phyloP scores from a whole-genome alignment of 75 land plant genomes.

The Adiantum capillusveneris region DNA sequence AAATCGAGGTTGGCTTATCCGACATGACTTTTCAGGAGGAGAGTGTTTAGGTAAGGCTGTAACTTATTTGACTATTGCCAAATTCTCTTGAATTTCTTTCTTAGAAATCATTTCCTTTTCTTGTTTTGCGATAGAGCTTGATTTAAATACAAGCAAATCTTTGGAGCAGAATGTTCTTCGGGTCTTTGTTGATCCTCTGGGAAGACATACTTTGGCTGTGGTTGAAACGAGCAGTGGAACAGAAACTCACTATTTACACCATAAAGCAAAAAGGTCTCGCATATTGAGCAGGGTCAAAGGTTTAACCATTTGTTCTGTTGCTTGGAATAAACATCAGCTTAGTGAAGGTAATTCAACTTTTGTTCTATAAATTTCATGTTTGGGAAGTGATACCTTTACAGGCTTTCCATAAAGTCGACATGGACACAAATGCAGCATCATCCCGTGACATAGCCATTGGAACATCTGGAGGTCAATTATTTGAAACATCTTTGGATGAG shows the following conservation, averaged over 20 bases:
- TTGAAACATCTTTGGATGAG: slow-evolving; percentile 81
- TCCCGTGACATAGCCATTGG: slow-evolving; percentile 83
- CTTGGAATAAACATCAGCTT: slow-evolving; percentile 85
- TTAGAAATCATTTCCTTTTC: slow-evolving; percentile 4
- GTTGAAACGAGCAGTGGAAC: slow-evolving; percentile 47
- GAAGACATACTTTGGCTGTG: slow-evolving; percentile 77
- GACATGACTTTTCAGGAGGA: slow-evolving; percentile 74
- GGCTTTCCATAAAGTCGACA: background rate
- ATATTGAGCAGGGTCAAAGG: slow-evolving; percentile 63
- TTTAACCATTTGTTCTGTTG: slow-evolving; percentile 66
- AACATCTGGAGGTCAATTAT: slow-evolving; percentile 73
- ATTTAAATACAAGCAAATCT: slow-evolving; percentile 57
- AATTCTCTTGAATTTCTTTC: background rate
- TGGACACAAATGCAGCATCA: slow-evolving; percentile 49
- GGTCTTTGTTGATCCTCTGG: slow-evolving; percentile 95
- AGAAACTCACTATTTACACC: slow-evolving; percentile 85
- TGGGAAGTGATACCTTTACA: background rate
- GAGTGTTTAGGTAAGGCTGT: slow-evolving; percentile 51
- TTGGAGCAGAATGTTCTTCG: slow-evolving; percentile 75
- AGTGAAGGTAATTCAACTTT: slow-evolving; percentile 55
- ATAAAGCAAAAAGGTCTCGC: slow-evolving; percentile 77
- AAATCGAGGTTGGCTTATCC: slow-evolving; percentile 75
- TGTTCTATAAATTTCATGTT: background rate
- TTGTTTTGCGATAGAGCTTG: slow-evolving; percentile 50
- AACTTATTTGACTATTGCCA: background rate